Percentiles rank a stretch among this genome's conserved stretches.
Conservation (phyloP, 768 basidiomycete species). For the Sarcomyxa edulis region DNA sequence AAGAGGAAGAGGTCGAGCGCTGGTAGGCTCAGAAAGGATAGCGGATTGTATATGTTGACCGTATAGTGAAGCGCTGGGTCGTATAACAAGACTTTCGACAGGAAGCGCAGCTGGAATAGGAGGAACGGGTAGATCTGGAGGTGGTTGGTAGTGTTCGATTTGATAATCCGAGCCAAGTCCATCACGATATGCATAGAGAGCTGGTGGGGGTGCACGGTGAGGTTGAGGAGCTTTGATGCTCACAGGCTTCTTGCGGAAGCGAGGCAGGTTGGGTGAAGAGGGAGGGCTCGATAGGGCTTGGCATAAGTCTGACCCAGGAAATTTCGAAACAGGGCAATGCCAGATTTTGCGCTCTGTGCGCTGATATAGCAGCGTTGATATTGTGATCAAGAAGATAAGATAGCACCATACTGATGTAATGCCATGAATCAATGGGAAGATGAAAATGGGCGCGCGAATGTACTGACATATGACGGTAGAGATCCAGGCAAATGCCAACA, state of each 20-base stretch:
- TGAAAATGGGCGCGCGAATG: constrained; percentile 14
- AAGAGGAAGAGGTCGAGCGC: background rate
- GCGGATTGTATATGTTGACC: constrained; percentile 19
- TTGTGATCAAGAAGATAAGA: constrained; percentile 40
- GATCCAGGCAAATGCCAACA: constrained; percentile 60
- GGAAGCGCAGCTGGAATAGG: constrained; percentile 12
- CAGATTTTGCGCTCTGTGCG: constrained; percentile 46
- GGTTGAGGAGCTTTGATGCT: constrained; percentile 39
- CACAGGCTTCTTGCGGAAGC: constrained; percentile 27
- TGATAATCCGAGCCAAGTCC: constrained; percentile 30
- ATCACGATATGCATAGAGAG: constrained; percentile 32
- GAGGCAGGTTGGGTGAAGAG: constrained; percentile 20
- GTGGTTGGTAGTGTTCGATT: constrained; percentile 41
- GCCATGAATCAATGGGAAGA: constrained; percentile 2
- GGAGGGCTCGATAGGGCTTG: constrained; percentile 12
- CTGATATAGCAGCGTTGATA: constrained; percentile 36
- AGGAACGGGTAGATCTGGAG: constrained; percentile 13
- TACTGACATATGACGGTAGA: constrained; percentile 35
- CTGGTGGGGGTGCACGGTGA: constrained; percentile 26
- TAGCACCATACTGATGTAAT: constrained; percentile 49
- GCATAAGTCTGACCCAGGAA: constrained; percentile 27
- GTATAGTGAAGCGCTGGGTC: constrained; percentile 24
- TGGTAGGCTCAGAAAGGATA: constrained; percentile 2
- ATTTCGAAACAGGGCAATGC: constrained; percentile 42
- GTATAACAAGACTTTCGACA: constrained; percentile 7